Conservation (phyloP, 306 rosid species). For the Pyrus pyrifolia region DNA sequence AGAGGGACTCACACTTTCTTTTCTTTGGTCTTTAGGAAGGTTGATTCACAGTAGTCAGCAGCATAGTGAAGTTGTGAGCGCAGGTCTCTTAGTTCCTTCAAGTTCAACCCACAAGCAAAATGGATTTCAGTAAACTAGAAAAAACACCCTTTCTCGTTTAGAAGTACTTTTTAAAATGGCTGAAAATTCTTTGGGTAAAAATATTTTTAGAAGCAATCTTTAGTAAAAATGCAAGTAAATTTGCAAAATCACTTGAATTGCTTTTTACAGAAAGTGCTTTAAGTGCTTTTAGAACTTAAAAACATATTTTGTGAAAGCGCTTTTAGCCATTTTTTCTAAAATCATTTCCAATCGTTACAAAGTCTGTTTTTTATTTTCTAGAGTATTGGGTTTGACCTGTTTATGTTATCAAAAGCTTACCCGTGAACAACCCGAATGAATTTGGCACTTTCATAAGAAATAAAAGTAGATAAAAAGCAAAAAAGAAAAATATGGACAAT, state of each 20-base stretch:
- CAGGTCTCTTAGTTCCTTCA: conserved; percentile 64
- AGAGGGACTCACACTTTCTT: conserved; percentile 52
- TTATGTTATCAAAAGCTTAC: background rate
- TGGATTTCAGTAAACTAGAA: background rate
- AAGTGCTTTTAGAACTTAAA: too few relatives aligned
- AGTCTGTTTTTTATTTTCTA: background rate
- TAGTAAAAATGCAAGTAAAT: too few relatives aligned
- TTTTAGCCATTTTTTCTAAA: too few relatives aligned
- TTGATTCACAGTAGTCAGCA: conserved; percentile 79
- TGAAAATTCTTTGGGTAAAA: too few relatives aligned
- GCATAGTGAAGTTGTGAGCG: conserved; percentile 82
- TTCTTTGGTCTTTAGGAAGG: conserved; percentile 54
- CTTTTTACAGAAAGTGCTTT: too few relatives aligned
- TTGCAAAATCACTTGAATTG: too few relatives aligned
- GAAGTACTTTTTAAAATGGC: too few relatives aligned
- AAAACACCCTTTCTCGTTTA: background rate
- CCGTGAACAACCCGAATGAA: background rate
- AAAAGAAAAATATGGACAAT: background rate
- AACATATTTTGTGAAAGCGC: too few relatives aligned
- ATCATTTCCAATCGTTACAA: background rate
- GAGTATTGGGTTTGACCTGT: background rate
- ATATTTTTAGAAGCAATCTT: too few relatives aligned
- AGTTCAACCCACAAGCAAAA: conserved; percentile 26
- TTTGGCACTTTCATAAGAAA: background rate
- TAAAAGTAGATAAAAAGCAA: background rate